Conservation (phyloP, 164 flowering plant species). For the Stephania yunnanensis region DNA sequence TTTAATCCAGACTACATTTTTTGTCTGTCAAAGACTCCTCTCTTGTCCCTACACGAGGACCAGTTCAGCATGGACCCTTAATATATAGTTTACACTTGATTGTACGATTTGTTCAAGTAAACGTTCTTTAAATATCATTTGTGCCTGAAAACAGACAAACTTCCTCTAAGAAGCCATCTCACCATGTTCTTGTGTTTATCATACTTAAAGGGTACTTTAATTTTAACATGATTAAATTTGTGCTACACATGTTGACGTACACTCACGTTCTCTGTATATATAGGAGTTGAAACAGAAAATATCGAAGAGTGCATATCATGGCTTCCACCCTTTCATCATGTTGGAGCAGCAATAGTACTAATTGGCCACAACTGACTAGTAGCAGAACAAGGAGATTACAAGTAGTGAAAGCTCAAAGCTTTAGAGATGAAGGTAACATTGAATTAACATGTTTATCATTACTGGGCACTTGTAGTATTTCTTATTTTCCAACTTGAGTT, state of each 20-base stretch:
- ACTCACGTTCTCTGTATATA: neutral
- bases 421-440: conserved; percentile 28
- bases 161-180: neutral
- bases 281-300: neutral
- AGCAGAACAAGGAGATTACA: neutral
- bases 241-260: neutral
- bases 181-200: neutral
- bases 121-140: neutral
- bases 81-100: neutral
- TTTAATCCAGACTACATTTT: neutral
- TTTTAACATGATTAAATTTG: neutral
- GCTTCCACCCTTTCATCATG: conserved; percentile 4
- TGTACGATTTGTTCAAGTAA: neutral
- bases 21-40: neutral
- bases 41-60: neutral
- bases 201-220: neutral
- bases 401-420: conserved; percentile 29
- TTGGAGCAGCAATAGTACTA: neutral
- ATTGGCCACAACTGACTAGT: neutral
- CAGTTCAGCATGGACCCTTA: neutral
- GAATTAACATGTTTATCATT: neutral
- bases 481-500: neutral
- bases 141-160: neutral
- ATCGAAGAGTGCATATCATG: neutral
- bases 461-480: neutral